Base-by-base conservation (phyloP, 768 basidiomycete genomes). In the Pleurotus eryngii region DNA sequence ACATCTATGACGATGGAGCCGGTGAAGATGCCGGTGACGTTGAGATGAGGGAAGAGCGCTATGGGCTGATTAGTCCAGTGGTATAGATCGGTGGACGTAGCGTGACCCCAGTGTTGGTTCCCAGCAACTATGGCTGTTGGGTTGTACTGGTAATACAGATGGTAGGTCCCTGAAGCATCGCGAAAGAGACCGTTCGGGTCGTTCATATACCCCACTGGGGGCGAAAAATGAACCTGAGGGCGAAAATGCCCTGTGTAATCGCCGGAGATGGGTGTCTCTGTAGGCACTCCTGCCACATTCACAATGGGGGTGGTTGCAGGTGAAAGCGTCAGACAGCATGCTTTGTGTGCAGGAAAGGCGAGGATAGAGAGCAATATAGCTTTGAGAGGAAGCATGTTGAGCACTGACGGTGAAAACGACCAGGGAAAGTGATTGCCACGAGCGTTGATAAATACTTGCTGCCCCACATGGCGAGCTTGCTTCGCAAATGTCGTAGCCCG, bases 11-110 rank as follows among this genome's bases (percentile, higher is more conserved):
- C 35, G 7, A 35, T 24, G 6, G 26, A 50, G 3, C 49, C 35
- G 15, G 26, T 35, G 49, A 50, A 50, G 49, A 50, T 50, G 1
- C 49, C 49, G 4, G 49, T 50, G 27, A 30, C 46, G 12, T 17
- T 48, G 22, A 48, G 46, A 14, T 48, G 46, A 35, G 46, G 46
- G 35, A 50, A 37, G 24, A 50, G 49, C 4, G 35, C 35, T n/a
- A 50, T 50, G 35, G 49, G 49, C 17, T 50, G 26, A 35, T 50
- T 50, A 12, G 49, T 50, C 49, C 49, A 50, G 15, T 50, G 49
- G n/a, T 37, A 50, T n/a, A 50, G 49, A 37, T 37, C 49, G 6
- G 35, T 27, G 17, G 49, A 50, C 9, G 49, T 14, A 17, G 49
- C 49, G 8, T 50, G 49, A 27, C 49, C 49, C 26, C 35, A 50